These are phyloP conservation scores for Arabidopsis lyrata DNA, from an alignment of 441 rosid genomes.

Conservation along the genomic window DNA sequence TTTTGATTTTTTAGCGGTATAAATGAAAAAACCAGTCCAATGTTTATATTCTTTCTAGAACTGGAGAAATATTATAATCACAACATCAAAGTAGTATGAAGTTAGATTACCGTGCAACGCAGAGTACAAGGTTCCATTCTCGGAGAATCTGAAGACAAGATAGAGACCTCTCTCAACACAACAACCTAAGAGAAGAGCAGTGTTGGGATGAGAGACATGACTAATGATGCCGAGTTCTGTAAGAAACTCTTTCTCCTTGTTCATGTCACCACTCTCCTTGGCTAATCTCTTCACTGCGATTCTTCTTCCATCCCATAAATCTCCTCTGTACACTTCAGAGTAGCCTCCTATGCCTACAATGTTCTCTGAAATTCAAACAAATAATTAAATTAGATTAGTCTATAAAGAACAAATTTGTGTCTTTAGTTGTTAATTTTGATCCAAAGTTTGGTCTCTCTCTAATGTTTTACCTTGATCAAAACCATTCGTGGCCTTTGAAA, in stretches of 20 bases:
- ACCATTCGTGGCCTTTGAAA: slow-evolving; percentile 70
- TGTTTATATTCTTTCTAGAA: not conserved
- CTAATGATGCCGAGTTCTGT: slow-evolving; percentile 83
- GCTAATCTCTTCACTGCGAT: slow-evolving; percentile 89
- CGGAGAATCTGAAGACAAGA: slow-evolving; percentile 79
- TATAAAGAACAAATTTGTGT: not conserved
- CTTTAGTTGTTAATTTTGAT: not conserved
- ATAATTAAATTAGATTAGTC: not conserved
- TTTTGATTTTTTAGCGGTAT: not conserved
- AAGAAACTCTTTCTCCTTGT: slow-evolving; percentile 87
- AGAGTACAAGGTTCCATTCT: slow-evolving; percentile 77
- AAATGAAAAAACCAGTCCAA: not conserved
- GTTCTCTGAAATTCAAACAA: slow-evolving; percentile 54
- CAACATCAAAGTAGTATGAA: not conserved
- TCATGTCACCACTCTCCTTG: slow-evolving; percentile 73
- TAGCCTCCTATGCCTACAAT: slow-evolving; percentile 87
- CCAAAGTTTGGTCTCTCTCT: not conserved
- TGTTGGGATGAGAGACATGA: slow-evolving; percentile 85
- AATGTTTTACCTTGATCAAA: slow-evolving; percentile 66
- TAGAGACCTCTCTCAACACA: slow-evolving; percentile 88
- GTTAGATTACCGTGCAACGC: slow-evolving; percentile 71
- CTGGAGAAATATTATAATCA: not conserved
- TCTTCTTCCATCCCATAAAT: slow-evolving; percentile 66
- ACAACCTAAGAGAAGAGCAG: slow-evolving; percentile 83
- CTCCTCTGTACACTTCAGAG: slow-evolving; percentile 93